Conservation (phyloP, 2,329 filamentous ascomycete genomes). For the Zymoseptoria ardabiliae region DNA sequence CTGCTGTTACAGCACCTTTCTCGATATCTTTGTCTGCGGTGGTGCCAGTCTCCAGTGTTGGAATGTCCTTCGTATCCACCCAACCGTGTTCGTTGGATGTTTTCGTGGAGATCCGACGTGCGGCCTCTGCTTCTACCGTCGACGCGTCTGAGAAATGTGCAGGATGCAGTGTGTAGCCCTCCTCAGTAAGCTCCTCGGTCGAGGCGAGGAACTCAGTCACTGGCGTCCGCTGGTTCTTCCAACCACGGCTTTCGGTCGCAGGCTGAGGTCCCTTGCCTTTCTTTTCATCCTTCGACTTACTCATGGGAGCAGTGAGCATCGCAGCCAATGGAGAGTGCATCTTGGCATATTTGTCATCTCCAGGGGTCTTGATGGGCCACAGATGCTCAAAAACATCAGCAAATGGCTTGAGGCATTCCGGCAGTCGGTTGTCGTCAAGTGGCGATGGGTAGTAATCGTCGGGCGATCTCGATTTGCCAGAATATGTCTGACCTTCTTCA, state of each 20-base stretch:
- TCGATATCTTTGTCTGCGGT: constrained; percentile 65
- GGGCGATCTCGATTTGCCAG: constrained; percentile 29
- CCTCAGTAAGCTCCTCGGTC: constrained; percentile 67
- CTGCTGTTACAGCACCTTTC: constrained; percentile 74
- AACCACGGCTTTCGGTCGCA: constrained; percentile 56
- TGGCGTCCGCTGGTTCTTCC: constrained; percentile 68
- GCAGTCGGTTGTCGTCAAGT: constrained; percentile 36
- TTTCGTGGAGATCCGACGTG: constrained; percentile 33
- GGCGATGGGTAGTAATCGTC: constrained; percentile 45
- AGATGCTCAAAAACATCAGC: constrained; percentile 78
- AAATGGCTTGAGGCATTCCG: constrained; percentile 50
- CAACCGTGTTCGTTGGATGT: constrained; percentile 59
- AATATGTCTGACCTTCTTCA: neutral
- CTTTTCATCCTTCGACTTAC: constrained; percentile 63
- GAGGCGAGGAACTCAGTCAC: constrained; percentile 72
- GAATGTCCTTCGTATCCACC: constrained; percentile 65
- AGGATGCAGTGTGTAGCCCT: constrained; percentile 79
- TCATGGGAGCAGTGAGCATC: constrained; percentile 68
- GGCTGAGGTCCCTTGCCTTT: constrained; percentile 53
- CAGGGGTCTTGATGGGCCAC: constrained; percentile 83
- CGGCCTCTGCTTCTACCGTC: constrained; percentile 34
- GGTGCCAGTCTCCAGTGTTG: constrained; percentile 57
- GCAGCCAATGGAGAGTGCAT: constrained; percentile 82
- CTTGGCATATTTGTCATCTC: constrained; percentile 70
- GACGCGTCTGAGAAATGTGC: constrained; percentile 49